A percentile compares a stretch with the other conserved stretches of the same genome.
phyloP scores from a whole-genome alignment of 805 yeast species.

The baker's yeast (Saccharomyces cerevisiae) region DNA sequence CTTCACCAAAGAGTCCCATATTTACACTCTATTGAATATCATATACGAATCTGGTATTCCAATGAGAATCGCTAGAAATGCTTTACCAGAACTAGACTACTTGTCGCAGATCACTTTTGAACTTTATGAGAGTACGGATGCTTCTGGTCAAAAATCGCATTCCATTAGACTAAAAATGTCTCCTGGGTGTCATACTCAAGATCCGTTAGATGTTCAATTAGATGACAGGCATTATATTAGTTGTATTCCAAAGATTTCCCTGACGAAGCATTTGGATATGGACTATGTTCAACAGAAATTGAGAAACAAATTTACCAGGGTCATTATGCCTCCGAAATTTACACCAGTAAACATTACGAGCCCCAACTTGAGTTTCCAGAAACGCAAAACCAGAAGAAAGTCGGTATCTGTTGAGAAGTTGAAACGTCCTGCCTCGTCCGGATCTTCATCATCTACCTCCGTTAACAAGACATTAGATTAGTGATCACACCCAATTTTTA shows the following conservation, averaged over 20 bases:
- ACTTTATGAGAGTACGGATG: conserved; percentile 73
- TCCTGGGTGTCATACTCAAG: conserved; percentile 97
- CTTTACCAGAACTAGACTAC: conserved; percentile 92
- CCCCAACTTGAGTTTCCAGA: conserved; percentile 36
- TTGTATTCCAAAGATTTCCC: conserved; percentile 81
- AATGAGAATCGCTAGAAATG: conserved; percentile 91
- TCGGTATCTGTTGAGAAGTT: conserved; percentile 1
- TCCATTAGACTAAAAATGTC: conserved; percentile 85
- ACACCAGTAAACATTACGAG: conserved; percentile 83
- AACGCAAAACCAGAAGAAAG: conserved; percentile 1
- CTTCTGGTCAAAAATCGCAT: conserved; percentile 67
- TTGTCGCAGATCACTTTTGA: conserved; percentile 92
- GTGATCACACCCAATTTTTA: neutral
- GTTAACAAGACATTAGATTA: conserved; percentile 11
- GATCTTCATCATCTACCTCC: conserved; percentile 12
- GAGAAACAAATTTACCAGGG: conserved; percentile 74
- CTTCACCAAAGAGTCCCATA: conserved; percentile 95
- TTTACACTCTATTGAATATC: conserved; percentile 84
- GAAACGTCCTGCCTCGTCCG: conserved; percentile 7
- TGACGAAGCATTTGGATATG: conserved; percentile 89
- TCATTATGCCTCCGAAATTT: conserved; percentile 81
- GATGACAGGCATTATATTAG: conserved; percentile 96
- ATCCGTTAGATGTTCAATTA: conserved; percentile 91
- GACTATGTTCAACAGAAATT: conserved; percentile 78
- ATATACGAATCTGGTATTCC: conserved; percentile 88